phyloP scores from a whole-genome alignment of 2,329 filamentous ascomycete species.

The Arachnopeziza araneosa region DNA sequence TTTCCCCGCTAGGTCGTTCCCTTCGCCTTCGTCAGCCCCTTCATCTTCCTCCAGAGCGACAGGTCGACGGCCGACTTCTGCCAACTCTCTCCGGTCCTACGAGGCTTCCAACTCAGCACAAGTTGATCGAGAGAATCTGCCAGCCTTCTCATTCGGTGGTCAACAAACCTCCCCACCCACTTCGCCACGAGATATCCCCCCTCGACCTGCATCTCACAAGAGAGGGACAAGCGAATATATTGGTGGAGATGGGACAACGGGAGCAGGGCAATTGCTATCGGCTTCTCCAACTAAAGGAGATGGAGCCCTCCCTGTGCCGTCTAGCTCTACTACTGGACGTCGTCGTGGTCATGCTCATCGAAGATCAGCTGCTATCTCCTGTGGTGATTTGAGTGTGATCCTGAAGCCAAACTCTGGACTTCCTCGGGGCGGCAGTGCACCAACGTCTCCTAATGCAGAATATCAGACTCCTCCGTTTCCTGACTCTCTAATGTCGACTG shows the following conservation, averaged over 20 bases:
- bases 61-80: slow-evolving; percentile 47
- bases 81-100: not conserved
- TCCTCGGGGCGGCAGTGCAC: slow-evolving; percentile 29
- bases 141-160: slow-evolving; percentile 16
- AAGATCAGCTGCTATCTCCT: slow-evolving; percentile 70
- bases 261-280: slow-evolving; percentile 48
- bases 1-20: slow-evolving; percentile 19
- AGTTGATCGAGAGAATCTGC: not conserved
- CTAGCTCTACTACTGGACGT: slow-evolving; percentile 40
- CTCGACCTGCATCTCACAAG: slow-evolving; percentile 57
- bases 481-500: slow-evolving; percentile 16
- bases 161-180: slow-evolving; percentile 38
- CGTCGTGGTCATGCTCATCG: slow-evolving; percentile 73
- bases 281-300: slow-evolving; percentile 65
- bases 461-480: slow-evolving; percentile 17
- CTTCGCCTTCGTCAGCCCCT: slow-evolving; percentile 15
- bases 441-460: slow-evolving; percentile 39
- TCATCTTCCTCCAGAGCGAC: slow-evolving; percentile 38
- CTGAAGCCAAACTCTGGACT: slow-evolving; percentile 41
- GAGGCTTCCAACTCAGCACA: slow-evolving; percentile 29
- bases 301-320: slow-evolving; percentile 43
- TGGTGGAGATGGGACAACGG: slow-evolving; percentile 56
- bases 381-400: slow-evolving; percentile 70
- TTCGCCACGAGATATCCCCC: slow-evolving; percentile 40
- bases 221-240: slow-evolving; percentile 84